Conservation (phyloP, 768 basidiomycete species). For the Chiua virens region DNA sequence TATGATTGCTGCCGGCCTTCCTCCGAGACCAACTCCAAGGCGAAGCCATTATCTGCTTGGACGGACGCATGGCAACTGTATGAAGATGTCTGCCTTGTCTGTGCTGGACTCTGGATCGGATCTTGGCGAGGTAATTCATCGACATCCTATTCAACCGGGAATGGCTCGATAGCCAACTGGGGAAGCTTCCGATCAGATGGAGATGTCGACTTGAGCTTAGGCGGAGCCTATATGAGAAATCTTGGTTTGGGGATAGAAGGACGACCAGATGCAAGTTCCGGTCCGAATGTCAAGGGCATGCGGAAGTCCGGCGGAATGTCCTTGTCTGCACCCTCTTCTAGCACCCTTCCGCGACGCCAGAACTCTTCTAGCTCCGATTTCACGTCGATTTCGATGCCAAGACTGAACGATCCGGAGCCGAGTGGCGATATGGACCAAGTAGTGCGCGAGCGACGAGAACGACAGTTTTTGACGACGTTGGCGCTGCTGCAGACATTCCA, state of each 20-base stretch:
- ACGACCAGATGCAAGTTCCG: slow-evolving; percentile 34
- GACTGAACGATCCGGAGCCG: slow-evolving; percentile 27
- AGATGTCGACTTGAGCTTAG: slow-evolving; percentile 56
- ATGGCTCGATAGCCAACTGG: slow-evolving; percentile 50
- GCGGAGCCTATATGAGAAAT: slow-evolving; percentile 47
- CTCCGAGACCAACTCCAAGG: slow-evolving; percentile 32
- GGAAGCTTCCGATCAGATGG: slow-evolving; percentile 62
- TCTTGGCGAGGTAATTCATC: slow-evolving; percentile 53
- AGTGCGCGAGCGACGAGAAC: slow-evolving; percentile 32
- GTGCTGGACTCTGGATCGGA: slow-evolving; percentile 81
- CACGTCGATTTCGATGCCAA: slow-evolving; percentile 19
- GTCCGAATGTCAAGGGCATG: slow-evolving; percentile 37
- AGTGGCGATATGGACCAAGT: slow-evolving; percentile 10
- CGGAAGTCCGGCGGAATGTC: slow-evolving; percentile 53
- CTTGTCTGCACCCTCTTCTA: slow-evolving; percentile 27
- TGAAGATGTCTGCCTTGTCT: slow-evolving; percentile 81
- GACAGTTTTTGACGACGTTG: slow-evolving; percentile 46
- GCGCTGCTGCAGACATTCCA: slow-evolving; percentile 69
- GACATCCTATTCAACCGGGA: slow-evolving; percentile 48
- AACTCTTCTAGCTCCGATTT: slow-evolving; percentile 30
- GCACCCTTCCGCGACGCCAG: slow-evolving; percentile 29
- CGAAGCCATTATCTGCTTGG: slow-evolving; percentile 52
- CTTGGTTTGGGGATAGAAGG: slow-evolving; percentile 76
- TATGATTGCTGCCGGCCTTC: slow-evolving; percentile 37
- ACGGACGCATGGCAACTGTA: slow-evolving; percentile 79